phyloP scores from a whole-genome alignment of 805 yeast genomes.

The Teunomyces tritomae region DNA sequence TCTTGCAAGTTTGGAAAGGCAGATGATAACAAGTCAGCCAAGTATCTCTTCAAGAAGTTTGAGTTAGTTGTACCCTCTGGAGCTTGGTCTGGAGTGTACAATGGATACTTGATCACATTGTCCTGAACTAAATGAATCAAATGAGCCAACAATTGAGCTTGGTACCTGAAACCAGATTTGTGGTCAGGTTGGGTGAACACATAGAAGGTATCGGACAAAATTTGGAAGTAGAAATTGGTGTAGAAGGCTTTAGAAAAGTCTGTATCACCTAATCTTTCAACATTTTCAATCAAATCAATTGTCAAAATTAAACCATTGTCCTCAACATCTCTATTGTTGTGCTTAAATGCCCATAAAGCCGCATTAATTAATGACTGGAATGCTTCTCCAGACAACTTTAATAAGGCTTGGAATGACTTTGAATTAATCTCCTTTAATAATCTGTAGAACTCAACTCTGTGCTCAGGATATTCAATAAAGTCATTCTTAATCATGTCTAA shows the following conservation, averaged over 20 bases:
- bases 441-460: conserved; percentile 93
- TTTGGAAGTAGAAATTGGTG: conserved; percentile 82
- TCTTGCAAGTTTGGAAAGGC: conserved; percentile 92
- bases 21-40: conserved; percentile 73
- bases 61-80: conserved; percentile 83
- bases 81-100: conserved; percentile 77
- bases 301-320: conserved; percentile 84
- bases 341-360: conserved; percentile 97
- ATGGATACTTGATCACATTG: conserved; percentile 69
- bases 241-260: conserved; percentile 84
- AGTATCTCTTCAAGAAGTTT: conserved; percentile 72
- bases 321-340: conserved; percentile 95
- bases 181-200: conserved; percentile 97
- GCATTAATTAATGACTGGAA: conserved; percentile 91
- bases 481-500: conserved; percentile 94
- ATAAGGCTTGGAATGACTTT: conserved; percentile 80
- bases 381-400: conserved; percentile 87
- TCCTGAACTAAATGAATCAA: conserved; percentile 81
- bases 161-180: conserved; percentile 91
- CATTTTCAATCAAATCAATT: conserved; percentile 78
- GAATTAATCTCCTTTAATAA: conserved; percentile 82
- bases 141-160: conserved; percentile 78
- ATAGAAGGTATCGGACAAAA: conserved; percentile 86
- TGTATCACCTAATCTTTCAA: conserved; percentile 68
- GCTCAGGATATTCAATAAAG: conserved; percentile 96